These are phyloP conservation scores for Vitis cinerea DNA, from an alignment of 164 flowering plant species.

Conservation along the genomic window DNA sequence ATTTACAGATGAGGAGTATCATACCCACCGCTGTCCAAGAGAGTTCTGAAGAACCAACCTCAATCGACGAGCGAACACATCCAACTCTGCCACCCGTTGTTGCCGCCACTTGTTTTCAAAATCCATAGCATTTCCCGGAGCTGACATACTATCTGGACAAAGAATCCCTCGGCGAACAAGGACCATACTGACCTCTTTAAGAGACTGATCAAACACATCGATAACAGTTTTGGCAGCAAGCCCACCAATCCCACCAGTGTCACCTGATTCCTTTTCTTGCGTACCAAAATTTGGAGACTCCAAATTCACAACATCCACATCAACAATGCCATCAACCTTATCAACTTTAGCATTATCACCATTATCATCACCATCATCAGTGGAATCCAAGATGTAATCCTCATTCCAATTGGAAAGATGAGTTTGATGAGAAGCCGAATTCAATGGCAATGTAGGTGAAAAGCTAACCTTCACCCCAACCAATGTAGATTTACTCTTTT, in stretches of 20 bases:
- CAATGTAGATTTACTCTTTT: constrained; percentile 2
- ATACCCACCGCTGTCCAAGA: constrained; percentile 7
- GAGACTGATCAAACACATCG: constrained; percentile 32
- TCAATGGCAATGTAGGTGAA: constrained; percentile 18
- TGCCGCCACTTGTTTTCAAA: constrained; percentile 42
- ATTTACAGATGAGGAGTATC: no score
- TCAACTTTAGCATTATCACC: not conserved
- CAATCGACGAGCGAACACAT: constrained; percentile 47
- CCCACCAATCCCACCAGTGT: constrained; percentile 13
- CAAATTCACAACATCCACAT: constrained; percentile 19
- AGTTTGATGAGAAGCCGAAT: no score
- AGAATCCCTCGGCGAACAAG: constrained; percentile 4
- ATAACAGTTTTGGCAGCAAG: constrained; percentile 22
- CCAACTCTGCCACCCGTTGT: constrained; percentile 51
- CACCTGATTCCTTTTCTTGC: constrained; percentile 1
- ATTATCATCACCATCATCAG: not conserved
- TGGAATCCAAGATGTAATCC: not conserved
- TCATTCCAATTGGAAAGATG: no score
- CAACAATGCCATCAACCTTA: constrained; percentile 4
- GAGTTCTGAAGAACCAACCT: constrained; percentile 56
- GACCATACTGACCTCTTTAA: constrained; percentile 25
- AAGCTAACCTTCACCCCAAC: constrained; percentile 25
- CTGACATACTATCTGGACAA: not conserved
- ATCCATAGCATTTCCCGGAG: constrained; percentile 15
- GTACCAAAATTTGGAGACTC: constrained; percentile 7